phyloP scores from a whole-genome alignment of 1,284 basidiomycete genomes.

The Agroathelia rolfsii region DNA sequence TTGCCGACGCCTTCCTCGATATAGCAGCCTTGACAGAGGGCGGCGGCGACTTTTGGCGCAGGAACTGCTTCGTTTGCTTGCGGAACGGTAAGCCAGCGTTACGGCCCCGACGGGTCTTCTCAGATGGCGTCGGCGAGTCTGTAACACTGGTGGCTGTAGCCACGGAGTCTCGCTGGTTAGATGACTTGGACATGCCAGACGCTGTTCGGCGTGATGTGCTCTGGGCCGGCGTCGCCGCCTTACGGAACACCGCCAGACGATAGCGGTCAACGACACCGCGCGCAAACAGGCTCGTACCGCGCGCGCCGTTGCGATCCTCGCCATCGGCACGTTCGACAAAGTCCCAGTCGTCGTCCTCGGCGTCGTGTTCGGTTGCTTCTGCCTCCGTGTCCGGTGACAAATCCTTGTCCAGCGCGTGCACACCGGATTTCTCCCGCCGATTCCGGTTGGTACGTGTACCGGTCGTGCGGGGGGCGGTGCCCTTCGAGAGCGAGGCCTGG shows the following conservation, averaged over 20 bases:
- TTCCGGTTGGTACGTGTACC: constrained; percentile 21
- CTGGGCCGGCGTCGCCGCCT: constrained; percentile 52
- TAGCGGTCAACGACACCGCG: constrained; percentile 79
- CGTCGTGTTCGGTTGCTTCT: constrained; percentile 47
- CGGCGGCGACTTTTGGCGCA: constrained; percentile 53
- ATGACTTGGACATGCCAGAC: constrained; percentile 50
- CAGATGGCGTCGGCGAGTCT: constrained; percentile 37
- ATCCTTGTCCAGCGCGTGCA: constrained; percentile 63
- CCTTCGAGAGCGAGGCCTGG: constrained; percentile 23
- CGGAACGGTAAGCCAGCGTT: constrained; percentile 60
- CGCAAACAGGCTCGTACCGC: constrained; percentile 70
- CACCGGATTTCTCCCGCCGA: constrained; percentile 68
- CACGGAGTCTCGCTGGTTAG: no score
- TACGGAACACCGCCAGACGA: constrained; percentile 72
- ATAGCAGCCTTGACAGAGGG: constrained; percentile 47
- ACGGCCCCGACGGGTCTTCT: constrained; percentile 56
- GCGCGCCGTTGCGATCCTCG: constrained; percentile 69
- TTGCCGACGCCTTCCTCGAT: no score
- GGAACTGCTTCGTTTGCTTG: constrained; percentile 58
- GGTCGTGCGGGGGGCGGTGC: constrained; percentile 15
- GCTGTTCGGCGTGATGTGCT: constrained; percentile 43
- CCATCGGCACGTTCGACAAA: constrained; percentile 68
- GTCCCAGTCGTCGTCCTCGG: constrained; percentile 81
- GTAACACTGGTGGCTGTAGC: constrained; percentile 17
- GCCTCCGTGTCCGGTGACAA: constrained; percentile 42